Percentiles rank a stretch among this genome's conserved stretches.
phyloP scores from a whole-genome alignment of 2,329 filamentous ascomycete genomes.

The Arthroderma uncinatum region DNA sequence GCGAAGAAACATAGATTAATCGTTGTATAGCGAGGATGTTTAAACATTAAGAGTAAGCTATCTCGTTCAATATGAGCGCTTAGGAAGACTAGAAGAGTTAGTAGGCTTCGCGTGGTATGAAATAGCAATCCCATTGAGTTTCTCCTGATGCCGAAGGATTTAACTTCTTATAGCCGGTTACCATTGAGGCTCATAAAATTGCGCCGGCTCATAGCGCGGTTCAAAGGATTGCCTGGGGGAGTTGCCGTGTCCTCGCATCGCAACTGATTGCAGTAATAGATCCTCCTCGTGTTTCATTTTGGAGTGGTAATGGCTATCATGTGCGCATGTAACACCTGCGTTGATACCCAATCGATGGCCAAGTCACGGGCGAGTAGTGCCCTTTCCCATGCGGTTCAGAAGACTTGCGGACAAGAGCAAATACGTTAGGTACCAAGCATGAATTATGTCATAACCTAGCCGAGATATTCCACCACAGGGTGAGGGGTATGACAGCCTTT shows the following conservation, averaged over 20 bases:
- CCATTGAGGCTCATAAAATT: neutral
- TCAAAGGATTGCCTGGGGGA: neutral
- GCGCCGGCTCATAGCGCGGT: neutral
- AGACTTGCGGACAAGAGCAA: neutral
- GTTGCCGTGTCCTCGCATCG: neutral
- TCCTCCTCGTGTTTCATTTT: neutral
- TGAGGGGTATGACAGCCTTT: conserved; percentile 1
- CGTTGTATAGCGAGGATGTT: neutral
- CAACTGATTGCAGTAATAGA: conserved; percentile 1
- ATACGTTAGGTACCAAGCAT: neutral
- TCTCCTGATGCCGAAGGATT: neutral
- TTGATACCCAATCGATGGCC: conserved; percentile 3
- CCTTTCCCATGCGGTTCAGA: neutral
- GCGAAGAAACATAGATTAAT: neutral
- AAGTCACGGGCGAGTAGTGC: neutral
- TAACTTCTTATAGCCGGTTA: neutral
- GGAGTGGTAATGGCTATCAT: conserved; percentile 3
- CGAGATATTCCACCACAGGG: neutral
- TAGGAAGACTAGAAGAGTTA: neutral
- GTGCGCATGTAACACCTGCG: neutral
- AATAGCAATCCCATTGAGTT: neutral
- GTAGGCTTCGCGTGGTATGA: neutral
- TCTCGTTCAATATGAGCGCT: neutral
- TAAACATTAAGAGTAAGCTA: no score
- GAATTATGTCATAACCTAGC: conserved; percentile 1